A percentile compares a stretch with the other conserved stretches of the same genome.
Evolutionary conservation across 495 filamentous ascomycete species (phyloP).

Genomic region (Penicillium simplicissimum): DNA sequence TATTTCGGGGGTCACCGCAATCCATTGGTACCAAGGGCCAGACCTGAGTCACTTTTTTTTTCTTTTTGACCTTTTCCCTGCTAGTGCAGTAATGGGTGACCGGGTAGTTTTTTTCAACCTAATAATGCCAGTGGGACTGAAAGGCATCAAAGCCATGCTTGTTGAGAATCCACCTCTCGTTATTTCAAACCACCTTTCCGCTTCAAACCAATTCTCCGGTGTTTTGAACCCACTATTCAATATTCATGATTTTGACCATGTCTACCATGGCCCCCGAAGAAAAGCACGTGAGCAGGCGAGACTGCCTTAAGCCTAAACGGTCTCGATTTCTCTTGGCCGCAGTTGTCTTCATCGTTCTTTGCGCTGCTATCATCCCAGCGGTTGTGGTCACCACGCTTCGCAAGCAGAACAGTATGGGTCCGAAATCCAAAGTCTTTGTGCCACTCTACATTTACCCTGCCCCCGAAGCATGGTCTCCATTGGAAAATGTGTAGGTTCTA

Average conservation of each 20-base stretch:
- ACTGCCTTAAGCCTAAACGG: slow-evolving; percentile 32
- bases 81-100: slow-evolving; percentile 5
- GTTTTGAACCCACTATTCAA: slow-evolving; percentile 2
- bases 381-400: slow-evolving; percentile 36
- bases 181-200: slow-evolving; percentile 19
- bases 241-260: slow-evolving; percentile 17
- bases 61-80: slow-evolving; percentile 3
- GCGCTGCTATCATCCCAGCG: slow-evolving; percentile 38
- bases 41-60: slow-evolving; percentile 6
- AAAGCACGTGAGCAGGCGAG: slow-evolving; percentile 43
- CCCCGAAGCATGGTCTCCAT: slow-evolving; percentile 50
- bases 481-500: slow-evolving; percentile 48
- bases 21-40: slow-evolving; percentile 4
- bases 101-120: slow-evolving; percentile 7
- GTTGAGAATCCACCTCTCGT: slow-evolving; percentile 27
- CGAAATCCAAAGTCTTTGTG: slow-evolving; percentile 49
- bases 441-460: slow-evolving; percentile 59
- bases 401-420: slow-evolving; percentile 43
- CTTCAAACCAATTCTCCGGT: slow-evolving; percentile 14
- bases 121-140: background rate
- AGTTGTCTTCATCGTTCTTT: slow-evolving; percentile 33
- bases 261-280: slow-evolving; percentile 27
- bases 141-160: slow-evolving; percentile 11
- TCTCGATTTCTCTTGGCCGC: slow-evolving; percentile 31
- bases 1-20: slow-evolving; percentile 18